Percentiles rank a stretch among this genome's conserved stretches.
Evolutionary conservation across 192 early-diverging fungal genomes (phyloP).

Genomic region (Globomyces pollinis-pini): DNA sequence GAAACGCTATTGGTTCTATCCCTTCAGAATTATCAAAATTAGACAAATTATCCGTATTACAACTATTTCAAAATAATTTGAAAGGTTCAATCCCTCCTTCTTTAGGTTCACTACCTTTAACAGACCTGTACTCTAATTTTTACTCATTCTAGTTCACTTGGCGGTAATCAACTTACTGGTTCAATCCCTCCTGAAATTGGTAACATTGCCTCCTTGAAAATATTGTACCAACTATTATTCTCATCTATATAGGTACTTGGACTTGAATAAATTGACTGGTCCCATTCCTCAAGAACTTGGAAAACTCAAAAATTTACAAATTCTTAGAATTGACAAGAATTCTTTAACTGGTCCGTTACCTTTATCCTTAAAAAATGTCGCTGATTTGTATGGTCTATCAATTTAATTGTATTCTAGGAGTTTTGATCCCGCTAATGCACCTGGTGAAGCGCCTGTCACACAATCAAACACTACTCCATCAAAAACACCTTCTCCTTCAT

Average conservation of each 20-base stretch:
- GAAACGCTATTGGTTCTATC: background rate
- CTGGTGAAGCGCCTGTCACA: too few species aligned
- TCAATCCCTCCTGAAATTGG: background rate
- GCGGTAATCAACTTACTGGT: background rate
- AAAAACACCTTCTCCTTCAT: too few species aligned
- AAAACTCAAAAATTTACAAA: background rate
- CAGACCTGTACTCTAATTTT: too few species aligned
- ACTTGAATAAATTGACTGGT: slow-evolving; percentile 2
- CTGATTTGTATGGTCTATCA: too few species aligned
- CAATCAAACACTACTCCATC: too few species aligned
- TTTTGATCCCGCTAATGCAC: too few species aligned
- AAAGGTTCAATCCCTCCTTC: background rate
- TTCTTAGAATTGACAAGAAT: background rate
- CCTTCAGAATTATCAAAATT: background rate
- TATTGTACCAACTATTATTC: too few species aligned
- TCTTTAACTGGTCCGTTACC: background rate
- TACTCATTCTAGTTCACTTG: too few species aligned
- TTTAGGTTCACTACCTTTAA: too few species aligned
- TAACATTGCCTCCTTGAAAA: background rate
- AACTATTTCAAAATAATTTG: background rate
- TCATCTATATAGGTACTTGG: too few species aligned
- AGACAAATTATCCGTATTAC: background rate
- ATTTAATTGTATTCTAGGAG: too few species aligned
- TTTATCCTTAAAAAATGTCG: background rate
- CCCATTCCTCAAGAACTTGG: slow-evolving; percentile 1